These are phyloP conservation scores for Stachybotrys chartarum DNA, from an alignment of 2,329 filamentous ascomycete genomes.

Conservation along the genomic window DNA sequence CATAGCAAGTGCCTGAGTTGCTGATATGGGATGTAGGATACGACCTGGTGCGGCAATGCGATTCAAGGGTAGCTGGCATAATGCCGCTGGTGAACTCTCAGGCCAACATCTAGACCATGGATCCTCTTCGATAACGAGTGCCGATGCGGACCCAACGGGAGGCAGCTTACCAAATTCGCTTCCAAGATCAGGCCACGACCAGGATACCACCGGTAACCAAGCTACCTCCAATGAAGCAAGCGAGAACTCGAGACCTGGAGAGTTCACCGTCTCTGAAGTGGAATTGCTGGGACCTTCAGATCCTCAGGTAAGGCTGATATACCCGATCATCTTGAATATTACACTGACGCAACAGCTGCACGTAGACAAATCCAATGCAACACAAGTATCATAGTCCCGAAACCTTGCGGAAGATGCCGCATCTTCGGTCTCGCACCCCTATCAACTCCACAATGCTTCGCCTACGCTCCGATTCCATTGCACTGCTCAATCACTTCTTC, in stretches of 20 bases:
- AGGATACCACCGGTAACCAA: not conserved
- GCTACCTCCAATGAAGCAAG: not conserved
- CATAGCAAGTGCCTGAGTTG: conserved; percentile 7
- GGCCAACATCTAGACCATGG: not conserved
- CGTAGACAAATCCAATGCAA: conserved; percentile 82
- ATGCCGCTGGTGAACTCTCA: conserved; percentile 7
- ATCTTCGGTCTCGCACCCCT: conserved; percentile 75
- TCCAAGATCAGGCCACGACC: not conserved
- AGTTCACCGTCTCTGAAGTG: conserved; percentile 22
- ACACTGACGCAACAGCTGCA: not conserved
- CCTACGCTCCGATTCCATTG: conserved; percentile 73
- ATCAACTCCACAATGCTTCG: conserved; percentile 75
- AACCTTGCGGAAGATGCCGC: conserved; percentile 80
- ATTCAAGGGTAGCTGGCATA: conserved; percentile 67
- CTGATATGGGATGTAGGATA: conserved; percentile 48
- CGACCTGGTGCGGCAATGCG: conserved; percentile 75
- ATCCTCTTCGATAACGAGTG: not conserved
- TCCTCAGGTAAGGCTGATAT: conserved; percentile 55
- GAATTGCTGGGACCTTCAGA: conserved; percentile 71
- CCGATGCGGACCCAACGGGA: not conserved
- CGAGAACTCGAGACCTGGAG: not conserved
- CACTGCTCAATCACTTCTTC: conserved; percentile 70
- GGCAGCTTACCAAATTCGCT: not conserved
- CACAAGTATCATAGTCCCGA: conserved; percentile 93
- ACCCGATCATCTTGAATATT: conserved; percentile 3